Conservation (phyloP, 179 eudicot genomes). For the Gypsophila paniculata region DNA sequence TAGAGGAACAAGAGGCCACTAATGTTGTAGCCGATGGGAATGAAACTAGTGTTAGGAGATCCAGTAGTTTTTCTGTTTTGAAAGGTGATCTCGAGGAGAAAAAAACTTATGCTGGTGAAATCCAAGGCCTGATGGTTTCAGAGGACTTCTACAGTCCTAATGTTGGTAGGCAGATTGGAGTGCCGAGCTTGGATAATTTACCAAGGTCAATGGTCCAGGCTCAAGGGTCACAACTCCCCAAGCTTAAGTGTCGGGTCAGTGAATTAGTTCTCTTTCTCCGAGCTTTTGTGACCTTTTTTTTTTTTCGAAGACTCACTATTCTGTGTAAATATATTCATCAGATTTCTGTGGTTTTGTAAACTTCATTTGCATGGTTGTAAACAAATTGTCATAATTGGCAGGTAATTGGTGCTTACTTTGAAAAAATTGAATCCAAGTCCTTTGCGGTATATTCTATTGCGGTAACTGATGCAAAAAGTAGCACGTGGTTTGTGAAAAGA, state of each 20-base stretch:
- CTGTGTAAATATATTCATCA: constrained; percentile 3
- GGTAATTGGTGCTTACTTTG: constrained; percentile 94
- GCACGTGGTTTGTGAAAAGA: constrained; percentile 93
- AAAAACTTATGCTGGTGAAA: constrained; percentile 30
- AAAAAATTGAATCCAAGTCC: constrained; percentile 80
- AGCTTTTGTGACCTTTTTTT: background rate
- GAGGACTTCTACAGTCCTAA: constrained; percentile 67
- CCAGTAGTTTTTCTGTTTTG: constrained; percentile 80
- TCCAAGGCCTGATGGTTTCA: constrained; percentile 51
- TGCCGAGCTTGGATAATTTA: constrained; percentile 27
- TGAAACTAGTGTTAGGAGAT: constrained; percentile 51
- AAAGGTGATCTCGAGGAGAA: constrained; percentile 38
- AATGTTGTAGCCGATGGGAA: constrained; percentile 30
- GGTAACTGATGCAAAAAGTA: constrained; percentile 69
- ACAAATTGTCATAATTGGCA: constrained; percentile 28
- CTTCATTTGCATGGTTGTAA: background rate
- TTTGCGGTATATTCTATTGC: constrained; percentile 96
- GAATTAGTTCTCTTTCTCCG: constrained; percentile 28
- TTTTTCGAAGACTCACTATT: background rate
- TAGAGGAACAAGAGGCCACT: constrained; percentile 17
- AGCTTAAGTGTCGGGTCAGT: constrained; percentile 73
- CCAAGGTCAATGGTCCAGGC: constrained; percentile 42
- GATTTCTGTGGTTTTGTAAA: constrained; percentile 5
- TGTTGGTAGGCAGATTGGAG: constrained; percentile 35
- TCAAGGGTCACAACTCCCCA: constrained; percentile 56